Evolutionary conservation across 2,329 filamentous ascomycete species (phyloP), one percentile per base, ranked within the genome.

Genomic region (Pseudocercospora cruenta): DNA sequence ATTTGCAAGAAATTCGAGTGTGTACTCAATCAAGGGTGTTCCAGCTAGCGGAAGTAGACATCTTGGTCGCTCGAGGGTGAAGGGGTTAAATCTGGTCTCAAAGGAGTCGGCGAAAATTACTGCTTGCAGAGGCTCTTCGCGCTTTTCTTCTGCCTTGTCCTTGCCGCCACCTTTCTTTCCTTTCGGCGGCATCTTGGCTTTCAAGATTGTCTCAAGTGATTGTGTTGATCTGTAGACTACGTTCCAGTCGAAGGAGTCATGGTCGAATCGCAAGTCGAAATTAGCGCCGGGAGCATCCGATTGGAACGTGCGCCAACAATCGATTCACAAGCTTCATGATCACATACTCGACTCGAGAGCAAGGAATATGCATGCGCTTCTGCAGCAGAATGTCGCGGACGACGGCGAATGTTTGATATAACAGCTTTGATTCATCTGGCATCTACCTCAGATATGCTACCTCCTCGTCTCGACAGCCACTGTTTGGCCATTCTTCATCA

Each of bases 21-120:
- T 98, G 79, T 99, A 98, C 80, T 99, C 95, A 81, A 99, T 96
- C 69, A 99, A 84, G 39, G 95, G 94, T 1, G 90, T 94, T 79
- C 98, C 98, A 67, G 93, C 95, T 67, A 99, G 86, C 10, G 94
- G 93, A 6, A 99, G 85, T 33, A 99, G 90, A 82, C 95, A 98
- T 92, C 95, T 87, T 76, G 95, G 95, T 72, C 87, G 91, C 78
- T 97, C 92, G 64, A 96, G 82, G 0, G 93, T 94, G 76, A 98
- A 95, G 0, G 95, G 95, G 73, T 86, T 88, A 81, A 96, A 99
- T 78, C 93, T 86, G 57, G 93, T 93, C 80, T 98, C 94, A 78
- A 96, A 99, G 0, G 93, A 94, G 83, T 99, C 95, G 71, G 94
- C 91, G 70, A 99, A 88, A 66, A 99, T 84, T 66, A 90, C 86